Evolutionary conservation across 2,329 filamentous ascomycete species (phyloP), one percentile per base, ranked within the genome.

Genomic region (Fusarium albosuccineum): DNA sequence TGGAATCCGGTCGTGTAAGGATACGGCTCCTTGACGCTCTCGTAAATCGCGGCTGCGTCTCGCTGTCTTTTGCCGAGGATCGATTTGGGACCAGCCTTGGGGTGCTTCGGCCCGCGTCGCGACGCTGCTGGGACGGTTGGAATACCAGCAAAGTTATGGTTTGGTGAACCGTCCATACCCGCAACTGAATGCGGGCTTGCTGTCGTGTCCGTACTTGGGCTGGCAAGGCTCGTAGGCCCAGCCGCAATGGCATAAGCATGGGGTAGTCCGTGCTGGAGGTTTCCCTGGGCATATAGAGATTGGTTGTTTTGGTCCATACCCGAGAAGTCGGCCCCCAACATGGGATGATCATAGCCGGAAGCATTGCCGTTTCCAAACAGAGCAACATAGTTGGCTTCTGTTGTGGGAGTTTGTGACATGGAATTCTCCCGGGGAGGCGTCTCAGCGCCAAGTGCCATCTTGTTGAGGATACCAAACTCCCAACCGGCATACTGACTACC

Each of bases 401-500:
- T 74, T 5, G 78, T 77, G 6, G 78, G 76, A 14, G 77, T 78
- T 51, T 79, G 78, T 2, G 76, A 85, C 75, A 76, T 78, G 70
- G 76, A 84, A 78, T 70, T 86, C 79, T 96, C 92, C 56, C 89
- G 88, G 6, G 91, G 88, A 7, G 91, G 89, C 14, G 89, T 92
- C 71, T 96, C 92, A n/a, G 89, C 91, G 13, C 92, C 62, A 11
- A 80, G 68, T 6, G 93, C 93, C 92, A 99, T 97, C 77, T 98
- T 95, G 29, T 93, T 94, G 0, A 99, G 87, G 87, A 98, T 97
- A 55, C 94, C 92, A 77, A 98, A 97, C 78, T 98, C 96, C 78
- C 97, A 86, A 16, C 94, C 95, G 62, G 94, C 95, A 75, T 98
- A 99, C 68, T 97, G 93, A 76, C 96, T 98, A 57, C 94, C 94